Evolutionary conservation across 208 protist genomes (phyloP).

Genomic region (Wallacemonas sp.): DNA sequence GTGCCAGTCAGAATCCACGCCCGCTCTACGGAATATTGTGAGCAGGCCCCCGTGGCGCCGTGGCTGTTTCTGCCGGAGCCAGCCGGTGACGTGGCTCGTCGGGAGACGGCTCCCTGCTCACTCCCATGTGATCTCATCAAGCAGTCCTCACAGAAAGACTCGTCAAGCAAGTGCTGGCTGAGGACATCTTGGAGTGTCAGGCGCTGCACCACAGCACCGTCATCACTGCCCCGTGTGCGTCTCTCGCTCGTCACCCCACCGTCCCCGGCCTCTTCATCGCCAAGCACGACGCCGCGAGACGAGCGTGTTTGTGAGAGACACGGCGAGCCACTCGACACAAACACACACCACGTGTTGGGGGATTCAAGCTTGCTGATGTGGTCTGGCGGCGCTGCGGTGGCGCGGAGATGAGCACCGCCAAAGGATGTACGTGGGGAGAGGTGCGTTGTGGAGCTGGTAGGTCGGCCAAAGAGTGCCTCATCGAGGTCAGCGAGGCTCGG

Average conservation of each 20-base stretch:
- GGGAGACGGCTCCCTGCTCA: too few relatives aligned
- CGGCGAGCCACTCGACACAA: background rate
- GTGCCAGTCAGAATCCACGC: conserved; percentile 6
- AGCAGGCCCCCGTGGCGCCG: background rate
- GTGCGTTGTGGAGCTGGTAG: conserved; percentile 7
- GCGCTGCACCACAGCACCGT: background rate
- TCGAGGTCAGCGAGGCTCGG: too few relatives aligned
- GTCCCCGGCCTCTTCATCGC: background rate
- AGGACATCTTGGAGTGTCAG: background rate
- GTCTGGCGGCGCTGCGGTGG: background rate
- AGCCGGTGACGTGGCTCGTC: too few relatives aligned
- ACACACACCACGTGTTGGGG: conserved; percentile 1
- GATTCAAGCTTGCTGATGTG: background rate
- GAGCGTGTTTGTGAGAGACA: background rate
- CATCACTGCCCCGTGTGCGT: background rate
- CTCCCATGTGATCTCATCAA: too few relatives aligned
- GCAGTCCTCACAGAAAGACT: too few relatives aligned
- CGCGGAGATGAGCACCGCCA: background rate
- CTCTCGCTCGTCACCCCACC: background rate
- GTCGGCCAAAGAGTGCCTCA: too few relatives aligned
- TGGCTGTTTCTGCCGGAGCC: background rate
- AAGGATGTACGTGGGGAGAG: conserved; percentile 10
- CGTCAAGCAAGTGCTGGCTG: background rate
- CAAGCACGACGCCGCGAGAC: background rate
- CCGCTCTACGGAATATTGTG: conserved; percentile 1